Percentiles rank a stretch among this genome's conserved stretches.
Conservation (phyloP, 2,329 filamentous ascomycete species). For the Diaporthe capsici region DNA sequence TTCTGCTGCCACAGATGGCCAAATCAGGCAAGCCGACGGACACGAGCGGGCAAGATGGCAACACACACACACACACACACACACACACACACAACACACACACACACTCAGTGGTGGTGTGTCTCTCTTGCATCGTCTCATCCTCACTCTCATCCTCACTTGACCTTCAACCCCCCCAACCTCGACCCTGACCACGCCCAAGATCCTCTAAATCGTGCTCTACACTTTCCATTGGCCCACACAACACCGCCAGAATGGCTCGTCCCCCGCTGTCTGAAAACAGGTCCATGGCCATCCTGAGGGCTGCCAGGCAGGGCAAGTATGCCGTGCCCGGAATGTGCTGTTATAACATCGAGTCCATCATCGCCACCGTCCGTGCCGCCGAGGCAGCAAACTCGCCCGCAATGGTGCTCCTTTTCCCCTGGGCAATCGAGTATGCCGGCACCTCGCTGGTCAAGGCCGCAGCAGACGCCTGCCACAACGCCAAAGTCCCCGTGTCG, state of each 20-base stretch:
- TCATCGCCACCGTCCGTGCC: slow-evolving; percentile 77
- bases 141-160: neutral
- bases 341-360: slow-evolving; percentile 78
- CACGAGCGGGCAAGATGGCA: neutral
- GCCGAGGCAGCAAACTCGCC: slow-evolving; percentile 77
- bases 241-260: slow-evolving; percentile 47
- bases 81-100: no score
- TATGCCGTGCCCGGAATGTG: slow-evolving; percentile 75
- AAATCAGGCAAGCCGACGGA: slow-evolving; percentile 27
- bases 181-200: neutral
- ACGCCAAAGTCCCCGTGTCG: slow-evolving; percentile 70
- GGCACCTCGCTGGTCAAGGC: slow-evolving; percentile 68
- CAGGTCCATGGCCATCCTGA: slow-evolving; percentile 69
- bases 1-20: neutral
- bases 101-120: no score
- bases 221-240: neutral
- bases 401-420: slow-evolving; percentile 80
- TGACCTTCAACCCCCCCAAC: neutral
- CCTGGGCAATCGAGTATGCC: slow-evolving; percentile 79
- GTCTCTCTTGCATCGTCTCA: neutral
- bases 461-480: slow-evolving; percentile 68
- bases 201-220: neutral
- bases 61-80: no score
- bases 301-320: slow-evolving; percentile 66
- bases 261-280: slow-evolving; percentile 59